Evolutionary conservation across 2,329 filamentous ascomycete genomes (phyloP).

Genomic region (Fusarium keratoplasticum): DNA sequence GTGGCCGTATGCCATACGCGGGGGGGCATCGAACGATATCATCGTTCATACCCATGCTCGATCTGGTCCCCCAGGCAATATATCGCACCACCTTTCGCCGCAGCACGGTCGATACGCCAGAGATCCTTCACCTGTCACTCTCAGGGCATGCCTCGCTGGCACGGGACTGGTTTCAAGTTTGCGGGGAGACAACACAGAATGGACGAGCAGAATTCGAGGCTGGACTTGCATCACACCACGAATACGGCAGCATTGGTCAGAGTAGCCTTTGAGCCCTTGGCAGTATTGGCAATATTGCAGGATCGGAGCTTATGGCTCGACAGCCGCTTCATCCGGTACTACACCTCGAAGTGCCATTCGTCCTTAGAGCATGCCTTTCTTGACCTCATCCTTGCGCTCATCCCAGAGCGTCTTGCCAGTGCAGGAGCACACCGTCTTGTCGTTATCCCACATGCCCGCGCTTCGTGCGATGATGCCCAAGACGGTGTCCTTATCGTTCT

Average conservation of each 20-base stretch:
- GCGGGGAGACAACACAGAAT: constrained; percentile 10
- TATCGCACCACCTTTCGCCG: constrained; percentile 41
- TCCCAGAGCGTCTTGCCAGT: constrained; percentile 99
- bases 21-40: constrained; percentile 38
- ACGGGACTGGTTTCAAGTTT: constrained; percentile 37
- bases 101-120: constrained; percentile 20
- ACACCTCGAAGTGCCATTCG: constrained; percentile 5
- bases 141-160: constrained; percentile 1
- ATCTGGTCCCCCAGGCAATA: constrained; percentile 28
- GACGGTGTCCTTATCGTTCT: constrained; percentile 85
- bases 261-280: constrained; percentile 16
- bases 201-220: constrained; percentile 13
- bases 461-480: constrained; percentile 95
- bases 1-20: constrained; percentile 16
- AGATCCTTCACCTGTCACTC: constrained; percentile 27
- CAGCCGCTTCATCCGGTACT: constrained; percentile 16
- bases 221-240: constrained; percentile 29
- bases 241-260: constrained; percentile 17
- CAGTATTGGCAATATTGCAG: constrained; percentile 18
- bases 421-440: constrained; percentile 98
- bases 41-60: constrained; percentile 28
- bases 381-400: constrained; percentile 89
- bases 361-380: constrained; percentile 86
- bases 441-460: constrained; percentile 98
- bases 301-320: constrained; percentile 6